Percentiles rank a stretch among this genome's conserved stretches.
These are phyloP conservation scores for Vigna radiata DNA, from an alignment of 306 rosid genomes.

Conservation along the genomic window DNA sequence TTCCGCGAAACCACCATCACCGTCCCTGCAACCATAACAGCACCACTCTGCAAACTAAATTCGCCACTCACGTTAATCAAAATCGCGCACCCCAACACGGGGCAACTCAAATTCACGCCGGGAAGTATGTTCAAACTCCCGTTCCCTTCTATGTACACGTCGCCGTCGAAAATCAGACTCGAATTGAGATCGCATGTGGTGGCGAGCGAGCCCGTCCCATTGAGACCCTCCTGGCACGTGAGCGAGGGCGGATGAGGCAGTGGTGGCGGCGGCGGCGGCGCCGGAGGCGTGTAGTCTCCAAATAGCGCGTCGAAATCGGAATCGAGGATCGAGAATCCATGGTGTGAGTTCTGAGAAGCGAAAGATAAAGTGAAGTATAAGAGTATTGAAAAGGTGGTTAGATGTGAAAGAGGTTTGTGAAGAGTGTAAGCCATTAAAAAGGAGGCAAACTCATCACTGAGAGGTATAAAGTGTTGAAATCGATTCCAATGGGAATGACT, in stretches of 20 bases:
- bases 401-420: constrained; percentile 39
- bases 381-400: constrained; percentile 37
- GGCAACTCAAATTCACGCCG: constrained; percentile 75
- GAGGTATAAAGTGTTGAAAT: background rate
- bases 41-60: constrained; percentile 61
- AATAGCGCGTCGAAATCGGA: constrained; percentile 57
- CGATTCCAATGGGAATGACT: background rate
- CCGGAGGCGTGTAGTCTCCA: constrained; percentile 84
- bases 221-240: constrained; percentile 67
- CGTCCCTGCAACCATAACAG: constrained; percentile 53
- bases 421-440: constrained; percentile 64
- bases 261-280: constrained; percentile 84
- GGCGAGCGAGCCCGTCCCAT: constrained; percentile 71
- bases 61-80: constrained; percentile 66
- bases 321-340: constrained; percentile 63
- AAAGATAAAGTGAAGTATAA: constrained; percentile 13
- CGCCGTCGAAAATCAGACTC: constrained; percentile 58
- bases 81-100: constrained; percentile 67
- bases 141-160: constrained; percentile 80
- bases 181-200: constrained; percentile 71
- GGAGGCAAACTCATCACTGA: constrained; percentile 54
- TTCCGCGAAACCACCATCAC: constrained; percentile 45
- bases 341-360: constrained; percentile 33
- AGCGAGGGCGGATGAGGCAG: constrained; percentile 85
- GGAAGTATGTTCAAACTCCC: constrained; percentile 74